A percentile compares a stretch with the other conserved stretches of the same genome.
These are phyloP conservation scores for Podospora appendiculata DNA, from an alignment of 495 filamentous ascomycete genomes.

Conservation along the genomic window DNA sequence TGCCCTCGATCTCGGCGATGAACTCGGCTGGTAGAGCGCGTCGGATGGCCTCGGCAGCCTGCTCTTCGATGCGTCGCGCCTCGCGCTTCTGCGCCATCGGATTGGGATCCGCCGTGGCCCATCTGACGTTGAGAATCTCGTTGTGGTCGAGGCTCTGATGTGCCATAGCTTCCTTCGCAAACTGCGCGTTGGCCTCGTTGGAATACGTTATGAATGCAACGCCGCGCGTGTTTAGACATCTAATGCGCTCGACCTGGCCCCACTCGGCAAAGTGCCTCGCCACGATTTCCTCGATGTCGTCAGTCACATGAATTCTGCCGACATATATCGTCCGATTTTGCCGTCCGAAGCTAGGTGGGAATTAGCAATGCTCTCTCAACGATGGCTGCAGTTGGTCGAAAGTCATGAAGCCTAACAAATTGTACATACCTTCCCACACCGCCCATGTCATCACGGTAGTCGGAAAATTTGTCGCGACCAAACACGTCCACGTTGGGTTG, in stretches of 20 bases:
- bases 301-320: slow-evolving; percentile 88
- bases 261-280: slow-evolving; percentile 89
- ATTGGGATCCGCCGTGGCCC: slow-evolving; percentile 96
- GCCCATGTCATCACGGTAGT: slow-evolving; percentile 95
- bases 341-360: slow-evolving; percentile 57
- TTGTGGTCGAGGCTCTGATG: slow-evolving; percentile 62
- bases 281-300: slow-evolving; percentile 96
- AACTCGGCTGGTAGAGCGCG: slow-evolving; percentile 85
- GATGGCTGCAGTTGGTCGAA: too few relatives aligned
- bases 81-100: slow-evolving; percentile 92
- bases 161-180: slow-evolving; percentile 88
- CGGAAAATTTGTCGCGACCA: slow-evolving; percentile 76
- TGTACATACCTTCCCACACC: slow-evolving; percentile 54
- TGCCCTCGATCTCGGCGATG: slow-evolving; percentile 89
- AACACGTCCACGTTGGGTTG: slow-evolving; percentile 91
- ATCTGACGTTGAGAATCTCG: slow-evolving; percentile 92
- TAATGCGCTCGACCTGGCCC: slow-evolving; percentile 76
- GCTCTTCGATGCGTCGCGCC: slow-evolving; percentile 83
- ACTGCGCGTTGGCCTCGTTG: slow-evolving; percentile 82
- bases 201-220: slow-evolving; percentile 88
- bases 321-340: slow-evolving; percentile 91
- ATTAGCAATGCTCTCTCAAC: too few relatives aligned
- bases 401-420: too few relatives aligned
- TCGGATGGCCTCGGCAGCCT: slow-evolving; percentile 93
- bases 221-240: slow-evolving; percentile 84